Base-by-base conservation (phyloP, 768 basidiomycete genomes). In the Leccinum boreale region DNA sequence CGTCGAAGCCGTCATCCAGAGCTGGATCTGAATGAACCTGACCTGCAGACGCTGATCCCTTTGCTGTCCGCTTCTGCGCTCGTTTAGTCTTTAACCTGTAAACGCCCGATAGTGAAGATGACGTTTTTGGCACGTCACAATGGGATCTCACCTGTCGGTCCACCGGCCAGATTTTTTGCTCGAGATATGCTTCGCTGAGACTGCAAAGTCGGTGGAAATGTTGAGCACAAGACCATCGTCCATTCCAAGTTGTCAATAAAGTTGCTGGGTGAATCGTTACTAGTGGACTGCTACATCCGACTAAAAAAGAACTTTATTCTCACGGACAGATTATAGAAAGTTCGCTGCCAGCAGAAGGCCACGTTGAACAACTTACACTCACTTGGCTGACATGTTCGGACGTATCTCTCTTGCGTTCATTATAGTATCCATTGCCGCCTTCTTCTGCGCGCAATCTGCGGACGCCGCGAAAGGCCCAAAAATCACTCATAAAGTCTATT, bases 401-500 rank as follows among this genome's bases (percentile, higher is more conserved):
- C 84, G 83, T 59, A 70, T 86, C 50, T 82, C 84, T 17, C 71
- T 90, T 58, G 80, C 80, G 35, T 79, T 91, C 60, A 68, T 89
- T 48, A 70, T 86, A 54, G 75, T 89, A 46, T 80, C 87, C 26
- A 53, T 91, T 56, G 83, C 82, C 10, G 85, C 89, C 0, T 76
- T 90, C 66, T 85, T 92, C 75, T 88, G 84, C 65, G 82, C 81
- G 4, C 83, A 85, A 69, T 80, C 84, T 31, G 91, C 76, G 9
- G 88, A 94, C 62, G 93, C 93, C 12, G 82, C 84, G 31, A 95
- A 92, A 67, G 87, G 89, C 15, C 96, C 96, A 14, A 86, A 81
- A 75, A 87, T 98, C 66, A 97, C 96, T 48, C 78, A 90, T 82
- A 93, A 89, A 75, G 88, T 97, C 64, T 97, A 86, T 80, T 97